phyloP scores from a whole-genome alignment of 2,329 filamentous ascomycete genomes.

The Sphaerulina musiva region DNA sequence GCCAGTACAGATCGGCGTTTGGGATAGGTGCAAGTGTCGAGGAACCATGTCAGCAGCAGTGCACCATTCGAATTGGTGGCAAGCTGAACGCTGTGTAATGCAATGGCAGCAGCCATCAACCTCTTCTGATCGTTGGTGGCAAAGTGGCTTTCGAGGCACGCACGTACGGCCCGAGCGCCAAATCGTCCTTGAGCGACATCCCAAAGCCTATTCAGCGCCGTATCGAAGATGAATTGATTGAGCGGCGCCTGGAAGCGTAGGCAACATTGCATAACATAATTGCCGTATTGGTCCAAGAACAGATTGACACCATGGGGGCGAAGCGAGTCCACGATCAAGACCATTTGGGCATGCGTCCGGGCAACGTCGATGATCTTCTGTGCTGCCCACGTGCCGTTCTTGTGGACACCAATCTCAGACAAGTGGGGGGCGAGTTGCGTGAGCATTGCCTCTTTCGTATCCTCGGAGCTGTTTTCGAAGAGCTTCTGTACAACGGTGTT shows the following conservation, averaged over 20 bases:
- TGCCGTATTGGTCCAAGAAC: constrained; percentile 96
- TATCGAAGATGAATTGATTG: constrained; percentile 97
- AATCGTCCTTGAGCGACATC: constrained; percentile 88
- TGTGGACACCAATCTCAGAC: constrained; percentile 95
- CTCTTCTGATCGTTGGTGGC: constrained; percentile 91
- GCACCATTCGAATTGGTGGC: constrained; percentile 95
- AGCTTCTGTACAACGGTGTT: constrained; percentile 99
- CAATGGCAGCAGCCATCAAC: constrained; percentile 88
- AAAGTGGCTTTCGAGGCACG: constrained; percentile 92
- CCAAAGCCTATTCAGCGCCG: constrained; percentile 92
- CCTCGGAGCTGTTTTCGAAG: constrained; percentile 91
- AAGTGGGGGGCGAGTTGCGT: constrained; percentile 80
- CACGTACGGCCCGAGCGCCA: constrained; percentile 90
- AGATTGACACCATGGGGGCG: constrained; percentile 81
- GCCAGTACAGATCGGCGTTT: constrained; percentile 84
- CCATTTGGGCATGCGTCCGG: constrained; percentile 75
- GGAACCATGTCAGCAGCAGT: constrained; percentile 89
- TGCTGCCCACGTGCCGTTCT: constrained; percentile 98
- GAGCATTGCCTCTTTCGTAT: constrained; percentile 86
- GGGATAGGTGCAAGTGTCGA: constrained; percentile 96
- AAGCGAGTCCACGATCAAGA: constrained; percentile 74
- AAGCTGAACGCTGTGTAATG: constrained; percentile 92
- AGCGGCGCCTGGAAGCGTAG: constrained; percentile 82
- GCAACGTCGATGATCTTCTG: constrained; percentile 99
- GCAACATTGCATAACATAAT: constrained; percentile 96